Evolutionary conservation across 768 basidiomycete genomes (phyloP).

Genomic region (Suillus subluteus): DNA sequence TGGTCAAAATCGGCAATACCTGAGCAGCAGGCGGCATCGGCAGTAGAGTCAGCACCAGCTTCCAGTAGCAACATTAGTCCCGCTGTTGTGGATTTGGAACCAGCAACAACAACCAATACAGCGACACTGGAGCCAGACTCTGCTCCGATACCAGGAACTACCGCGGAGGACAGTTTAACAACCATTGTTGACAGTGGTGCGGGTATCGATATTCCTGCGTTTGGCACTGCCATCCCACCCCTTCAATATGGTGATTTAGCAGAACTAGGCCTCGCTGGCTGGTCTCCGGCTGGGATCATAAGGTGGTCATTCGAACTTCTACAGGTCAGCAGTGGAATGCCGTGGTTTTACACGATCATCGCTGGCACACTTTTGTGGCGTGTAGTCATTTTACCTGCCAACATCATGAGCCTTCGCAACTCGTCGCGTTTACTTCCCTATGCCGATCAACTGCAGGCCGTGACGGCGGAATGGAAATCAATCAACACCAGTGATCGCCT

Average conservation of each 20-base stretch:
- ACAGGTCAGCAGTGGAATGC: constrained; percentile 69
- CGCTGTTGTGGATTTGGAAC: constrained; percentile 5
- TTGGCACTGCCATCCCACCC: constrained; percentile 42
- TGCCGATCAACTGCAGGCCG: constrained; percentile 52
- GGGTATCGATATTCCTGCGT: constrained; percentile 22
- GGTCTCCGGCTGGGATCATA: constrained; percentile 66
- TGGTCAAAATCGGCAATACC: constrained; percentile 30
- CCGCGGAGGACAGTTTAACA: not conserved
- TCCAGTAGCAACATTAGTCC: not conserved
- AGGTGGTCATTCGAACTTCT: constrained; percentile 68
- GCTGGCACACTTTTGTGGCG: constrained; percentile 66
- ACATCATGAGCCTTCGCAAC: constrained; percentile 58
- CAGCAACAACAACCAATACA: not conserved
- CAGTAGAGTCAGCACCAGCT: constrained; percentile 13
- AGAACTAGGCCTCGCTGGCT: constrained; percentile 62
- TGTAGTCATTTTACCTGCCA: constrained; percentile 59
- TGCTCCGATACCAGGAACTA: constrained; percentile 1
- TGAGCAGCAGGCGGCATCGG: not conserved
- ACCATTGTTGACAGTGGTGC: not conserved
- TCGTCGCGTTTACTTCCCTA: constrained; percentile 46
- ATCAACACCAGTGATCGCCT: constrained; percentile 41
- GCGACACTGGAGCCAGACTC: constrained; percentile 1
- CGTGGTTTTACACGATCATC: constrained; percentile 87
- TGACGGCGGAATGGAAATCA: constrained; percentile 54
- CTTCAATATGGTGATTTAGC: constrained; percentile 76